A percentile compares a stretch with the other conserved stretches of the same genome.
Conservation (phyloP, 2,329 filamentous ascomycete genomes). For the Aureobasidium sp. region DNA sequence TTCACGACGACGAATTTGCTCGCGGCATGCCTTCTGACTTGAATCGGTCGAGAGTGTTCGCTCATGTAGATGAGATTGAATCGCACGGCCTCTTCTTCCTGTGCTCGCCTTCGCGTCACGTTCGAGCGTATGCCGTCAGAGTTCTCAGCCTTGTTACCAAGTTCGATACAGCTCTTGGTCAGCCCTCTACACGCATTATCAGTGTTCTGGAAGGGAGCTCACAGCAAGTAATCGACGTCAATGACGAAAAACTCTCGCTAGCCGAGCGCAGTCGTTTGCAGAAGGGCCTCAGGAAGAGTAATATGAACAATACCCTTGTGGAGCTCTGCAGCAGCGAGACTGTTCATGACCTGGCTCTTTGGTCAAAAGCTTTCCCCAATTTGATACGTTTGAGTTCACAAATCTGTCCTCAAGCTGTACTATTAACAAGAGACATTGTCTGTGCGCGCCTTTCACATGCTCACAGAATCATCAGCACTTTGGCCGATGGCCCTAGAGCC, state of each 20-base stretch:
- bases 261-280: constrained; percentile 89
- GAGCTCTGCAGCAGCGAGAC: constrained; percentile 94
- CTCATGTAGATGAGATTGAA: constrained; percentile 92
- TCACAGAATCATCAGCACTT: constrained; percentile 70
- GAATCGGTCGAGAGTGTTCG: constrained; percentile 63
- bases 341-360: constrained; percentile 87
- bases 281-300: constrained; percentile 76
- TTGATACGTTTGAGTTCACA: constrained; percentile 85
- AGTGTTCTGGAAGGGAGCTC: constrained; percentile 87
- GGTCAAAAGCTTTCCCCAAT: constrained; percentile 98
- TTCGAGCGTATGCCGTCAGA: constrained; percentile 83
- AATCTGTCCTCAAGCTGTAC: constrained; percentile 83
- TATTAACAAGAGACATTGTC: constrained; percentile 81
- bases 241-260: constrained; percentile 82
- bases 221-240: constrained; percentile 79
- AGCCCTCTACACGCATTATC: constrained; percentile 69
- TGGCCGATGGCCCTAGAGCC: constrained; percentile 59
- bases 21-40: constrained; percentile 54
- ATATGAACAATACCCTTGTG: constrained; percentile 76
- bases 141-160: constrained; percentile 87
- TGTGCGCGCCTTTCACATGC: constrained; percentile 89
- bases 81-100: constrained; percentile 95
- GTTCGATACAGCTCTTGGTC: constrained; percentile 82
- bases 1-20: constrained; percentile 48
- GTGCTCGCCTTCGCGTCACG: constrained; percentile 86